These are phyloP conservation scores for Houttuynia cordata DNA, from an alignment of 164 flowering plant species.

Conservation along the genomic window DNA sequence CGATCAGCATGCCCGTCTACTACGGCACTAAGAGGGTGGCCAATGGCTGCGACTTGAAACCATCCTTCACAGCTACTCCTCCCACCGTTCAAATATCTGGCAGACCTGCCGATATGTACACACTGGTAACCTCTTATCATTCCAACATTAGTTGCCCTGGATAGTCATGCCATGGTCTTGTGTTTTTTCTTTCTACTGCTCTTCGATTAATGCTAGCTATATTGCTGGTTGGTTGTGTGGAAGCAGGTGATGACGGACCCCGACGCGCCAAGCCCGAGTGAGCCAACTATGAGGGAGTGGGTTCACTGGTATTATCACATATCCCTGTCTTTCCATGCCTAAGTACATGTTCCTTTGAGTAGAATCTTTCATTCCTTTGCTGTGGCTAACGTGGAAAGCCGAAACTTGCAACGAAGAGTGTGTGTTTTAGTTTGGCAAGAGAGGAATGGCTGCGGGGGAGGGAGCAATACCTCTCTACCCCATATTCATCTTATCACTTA, in stretches of 20 bases:
- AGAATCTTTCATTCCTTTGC: no score
- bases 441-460: no score
- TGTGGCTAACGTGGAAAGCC: no score
- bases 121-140: conserved; percentile 24
- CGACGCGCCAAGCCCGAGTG: conserved; percentile 86
- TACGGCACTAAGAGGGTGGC: conserved; percentile 53
- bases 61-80: conserved; percentile 36
- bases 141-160: conserved; percentile 1
- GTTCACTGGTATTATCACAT: conserved; percentile 47
- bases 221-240: not conserved
- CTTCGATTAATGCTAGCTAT: no score
- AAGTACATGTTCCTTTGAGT: no score
- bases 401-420: no score
- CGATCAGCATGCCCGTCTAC: conserved; percentile 35
- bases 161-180: not conserved
- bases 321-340: no score
- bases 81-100: conserved; percentile 50
- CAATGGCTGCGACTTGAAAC: conserved; percentile 62
- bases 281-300: conserved; percentile 65
- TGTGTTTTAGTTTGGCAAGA: no score
- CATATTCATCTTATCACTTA: not conserved
- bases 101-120: conserved; percentile 28
- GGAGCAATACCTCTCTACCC: not conserved
- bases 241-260: conserved; percentile 79
- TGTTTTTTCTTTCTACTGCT: not conserved